Evolutionary conservation across 169 alveolate genomes (phyloP), one percentile per base, ranked within the genome.

Genomic region (Besnoitia besnoiti): DNA sequence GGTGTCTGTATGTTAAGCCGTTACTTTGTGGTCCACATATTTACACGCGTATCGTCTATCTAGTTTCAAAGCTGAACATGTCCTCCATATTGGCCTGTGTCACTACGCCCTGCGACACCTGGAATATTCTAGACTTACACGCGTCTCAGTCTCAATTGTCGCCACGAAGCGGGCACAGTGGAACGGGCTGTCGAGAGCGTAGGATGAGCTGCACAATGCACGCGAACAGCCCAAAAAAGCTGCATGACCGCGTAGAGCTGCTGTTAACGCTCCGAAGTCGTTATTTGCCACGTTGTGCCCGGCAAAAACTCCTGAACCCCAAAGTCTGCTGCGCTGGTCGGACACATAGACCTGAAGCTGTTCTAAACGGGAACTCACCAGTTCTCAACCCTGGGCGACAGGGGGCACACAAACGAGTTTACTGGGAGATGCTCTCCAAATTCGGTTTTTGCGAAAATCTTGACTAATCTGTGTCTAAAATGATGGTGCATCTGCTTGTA

Each of bases 161-260:
- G 80, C 80, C 80, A 67, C 80, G 80, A 67, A 67, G 10, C 80
- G 80, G 21, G 80, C 80, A 44, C 80, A 67, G 44, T 67, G 47
- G 33, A 67, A 67, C 3, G 80, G 80, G 33, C 80, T 67, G 40
- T 67, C 80, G 80, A 67, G 80, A 37, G 27, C 46, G 44, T n/a
- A 67, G 33, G 80, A 67, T 0, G 80, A 67, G 33, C 80, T 67
- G 80, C 80, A 37, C 3, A 19, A 50, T 19, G 33, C 40, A 67
- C 16, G 44, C 33, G 44, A 19, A 5, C 24, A 30, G 40, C 80
- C 10, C 33, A 33, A 67, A 67, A 19, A n/a, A 67, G 21, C 16
- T 7, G 80, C 44, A 12, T 67, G 80, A 8, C 44, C 80, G 33
- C 80, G 46, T 67, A 30, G 21, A 21, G 16, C 24, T 7, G 44